A percentile compares a stretch with the other conserved stretches of the same genome.
phyloP scores from a whole-genome alignment of 2,329 filamentous ascomycete genomes.

The Dothidotthia symphoricarpi region DNA sequence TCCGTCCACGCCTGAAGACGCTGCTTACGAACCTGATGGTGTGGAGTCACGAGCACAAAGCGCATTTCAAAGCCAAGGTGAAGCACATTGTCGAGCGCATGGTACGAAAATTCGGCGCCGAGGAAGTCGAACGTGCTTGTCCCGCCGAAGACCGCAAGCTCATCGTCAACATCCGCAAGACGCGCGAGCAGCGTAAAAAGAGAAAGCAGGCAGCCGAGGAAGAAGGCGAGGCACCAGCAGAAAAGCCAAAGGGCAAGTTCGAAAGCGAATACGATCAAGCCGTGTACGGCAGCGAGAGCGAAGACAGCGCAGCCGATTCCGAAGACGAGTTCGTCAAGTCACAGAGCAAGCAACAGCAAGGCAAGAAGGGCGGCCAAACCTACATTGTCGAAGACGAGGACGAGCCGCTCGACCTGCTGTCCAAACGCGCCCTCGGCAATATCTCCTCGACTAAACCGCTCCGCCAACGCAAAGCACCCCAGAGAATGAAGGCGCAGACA shows the following conservation, averaged over 20 bases:
- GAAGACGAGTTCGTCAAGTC: slow-evolving; percentile 39
- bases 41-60: slow-evolving; percentile 98
- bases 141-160: slow-evolving; percentile 87
- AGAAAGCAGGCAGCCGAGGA: slow-evolving; percentile 64
- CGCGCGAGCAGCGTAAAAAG: slow-evolving; percentile 87
- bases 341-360: slow-evolving; percentile 26
- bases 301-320: slow-evolving; percentile 52
- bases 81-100: slow-evolving; percentile 97
- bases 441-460: slow-evolving; percentile 88
- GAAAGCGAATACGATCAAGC: slow-evolving; percentile 94
- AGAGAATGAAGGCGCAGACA: slow-evolving; percentile 45
- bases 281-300: slow-evolving; percentile 70
- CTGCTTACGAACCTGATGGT: slow-evolving; percentile 88
- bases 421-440: slow-evolving; percentile 82
- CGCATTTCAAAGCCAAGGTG: slow-evolving; percentile 93
- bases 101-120: slow-evolving; percentile 84
- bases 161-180: slow-evolving; percentile 92
- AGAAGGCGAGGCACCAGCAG: slow-evolving; percentile 49
- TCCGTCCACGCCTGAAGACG: slow-evolving; percentile 72
- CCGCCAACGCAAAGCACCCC: slow-evolving; percentile 56
- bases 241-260: slow-evolving; percentile 62
- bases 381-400: slow-evolving; percentile 95
- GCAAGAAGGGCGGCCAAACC: slow-evolving; percentile 55
- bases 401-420: slow-evolving; percentile 90
- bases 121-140: slow-evolving; percentile 73